phyloP scores from a whole-genome alignment of 305 asterid genomes.

The Rubia tinctorum region DNA sequence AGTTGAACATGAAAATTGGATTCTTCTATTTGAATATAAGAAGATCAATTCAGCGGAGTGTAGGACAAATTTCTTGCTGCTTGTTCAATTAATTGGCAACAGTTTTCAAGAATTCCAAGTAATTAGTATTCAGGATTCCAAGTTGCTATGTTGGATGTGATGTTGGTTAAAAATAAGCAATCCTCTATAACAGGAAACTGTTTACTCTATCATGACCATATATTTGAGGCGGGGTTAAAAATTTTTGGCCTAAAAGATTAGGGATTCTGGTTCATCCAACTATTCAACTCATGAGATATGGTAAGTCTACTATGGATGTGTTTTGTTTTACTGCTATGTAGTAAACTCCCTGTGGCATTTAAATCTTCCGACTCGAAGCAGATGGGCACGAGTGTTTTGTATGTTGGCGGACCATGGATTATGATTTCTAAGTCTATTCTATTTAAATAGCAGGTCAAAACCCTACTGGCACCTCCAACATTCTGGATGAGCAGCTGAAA shows the following conservation, averaged over 20 bases:
- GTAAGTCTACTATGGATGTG: too few relatives aligned
- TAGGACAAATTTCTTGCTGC: background rate
- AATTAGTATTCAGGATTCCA: background rate
- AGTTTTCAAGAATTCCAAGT: background rate
- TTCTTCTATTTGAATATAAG: too few relatives aligned
- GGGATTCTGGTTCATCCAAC: too few relatives aligned
- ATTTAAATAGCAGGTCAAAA: conserved; percentile 40
- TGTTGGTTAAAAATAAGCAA: too few relatives aligned
- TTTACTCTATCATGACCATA: background rate
- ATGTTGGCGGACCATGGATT: too few relatives aligned
- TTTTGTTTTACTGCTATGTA: too few relatives aligned
- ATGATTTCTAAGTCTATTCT: conserved; percentile 8
- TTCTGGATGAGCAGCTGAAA: conserved; percentile 66
- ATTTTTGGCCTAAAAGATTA: too few relatives aligned
- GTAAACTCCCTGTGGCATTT: background rate
- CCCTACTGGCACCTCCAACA: conserved; percentile 26
- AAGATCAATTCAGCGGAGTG: background rate
- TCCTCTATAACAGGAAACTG: too few relatives aligned
- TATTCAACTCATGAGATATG: too few relatives aligned
- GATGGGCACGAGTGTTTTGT: background rate
- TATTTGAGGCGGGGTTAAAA: too few relatives aligned
- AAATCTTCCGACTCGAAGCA: background rate
- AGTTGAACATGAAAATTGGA: background rate
- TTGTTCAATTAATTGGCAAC: background rate
- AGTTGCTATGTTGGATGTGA: too few relatives aligned